phyloP scores from a whole-genome alignment of 306 rosid genomes.

The Quercus variabilis region DNA sequence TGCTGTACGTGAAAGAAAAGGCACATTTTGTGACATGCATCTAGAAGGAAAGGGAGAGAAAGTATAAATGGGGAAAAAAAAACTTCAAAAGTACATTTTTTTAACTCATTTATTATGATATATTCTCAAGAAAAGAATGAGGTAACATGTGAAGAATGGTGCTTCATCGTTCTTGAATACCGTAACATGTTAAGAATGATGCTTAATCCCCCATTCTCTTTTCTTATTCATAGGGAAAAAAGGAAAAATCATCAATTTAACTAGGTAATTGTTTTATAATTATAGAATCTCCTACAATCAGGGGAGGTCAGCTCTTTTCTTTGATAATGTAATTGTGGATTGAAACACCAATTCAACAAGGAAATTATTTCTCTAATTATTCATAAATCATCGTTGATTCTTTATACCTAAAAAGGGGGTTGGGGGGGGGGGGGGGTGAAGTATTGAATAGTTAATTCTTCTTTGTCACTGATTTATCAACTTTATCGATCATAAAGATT shows the following conservation, averaged over 20 bases:
- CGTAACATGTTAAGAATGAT: neutral
- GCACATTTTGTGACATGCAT: neutral
- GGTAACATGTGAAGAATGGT: neutral
- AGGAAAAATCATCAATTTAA: neutral
- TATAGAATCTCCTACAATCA: neutral
- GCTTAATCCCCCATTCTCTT: neutral
- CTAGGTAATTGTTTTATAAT: too few species aligned
- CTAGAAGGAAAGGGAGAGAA: neutral
- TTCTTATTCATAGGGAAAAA: neutral
- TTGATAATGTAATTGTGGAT: neutral
- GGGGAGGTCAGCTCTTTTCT: neutral
- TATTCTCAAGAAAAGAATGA: neutral
- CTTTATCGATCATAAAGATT: neutral
- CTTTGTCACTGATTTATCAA: neutral
- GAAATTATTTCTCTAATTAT: neutral
- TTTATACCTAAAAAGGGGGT: too few species aligned
- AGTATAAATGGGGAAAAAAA: neutral
- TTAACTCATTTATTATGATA: neutral
- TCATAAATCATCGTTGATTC: too few species aligned
- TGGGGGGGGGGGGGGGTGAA: too few species aligned
- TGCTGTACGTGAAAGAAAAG: too few species aligned
- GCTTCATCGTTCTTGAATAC: neutral
- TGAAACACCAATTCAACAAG: neutral
- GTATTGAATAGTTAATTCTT: neutral
- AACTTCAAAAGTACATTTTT: neutral